A percentile compares a stretch with the other conserved stretches of the same genome.
phyloP scores from a whole-genome alignment of 208 protist genomes.

The Crithidia thermophila region DNA sequence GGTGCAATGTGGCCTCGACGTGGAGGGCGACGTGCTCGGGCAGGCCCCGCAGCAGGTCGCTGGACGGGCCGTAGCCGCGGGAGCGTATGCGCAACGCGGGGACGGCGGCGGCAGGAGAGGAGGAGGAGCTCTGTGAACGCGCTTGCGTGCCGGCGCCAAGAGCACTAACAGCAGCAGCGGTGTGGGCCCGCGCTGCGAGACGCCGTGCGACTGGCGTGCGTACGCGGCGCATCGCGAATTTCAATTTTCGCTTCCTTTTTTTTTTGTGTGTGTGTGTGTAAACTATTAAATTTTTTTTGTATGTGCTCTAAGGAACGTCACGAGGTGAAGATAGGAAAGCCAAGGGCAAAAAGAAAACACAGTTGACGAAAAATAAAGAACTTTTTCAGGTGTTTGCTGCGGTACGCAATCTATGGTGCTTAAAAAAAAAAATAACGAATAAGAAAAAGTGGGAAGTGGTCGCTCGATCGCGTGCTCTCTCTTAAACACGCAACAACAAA shows the following conservation, averaged over 20 bases:
- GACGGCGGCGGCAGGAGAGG: slow-evolving; percentile 1
- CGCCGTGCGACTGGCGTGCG: slow-evolving; percentile 20
- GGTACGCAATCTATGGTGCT: too few relatives aligned
- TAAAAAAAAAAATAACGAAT: too few relatives aligned
- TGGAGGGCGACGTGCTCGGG: slow-evolving; percentile 38
- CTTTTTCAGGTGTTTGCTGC: too few relatives aligned
- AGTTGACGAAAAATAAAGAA: too few relatives aligned
- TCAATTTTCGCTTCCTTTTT: not conserved
- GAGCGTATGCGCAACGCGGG: slow-evolving; percentile 49
- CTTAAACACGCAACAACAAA: too few relatives aligned
- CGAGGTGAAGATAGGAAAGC: too few relatives aligned
- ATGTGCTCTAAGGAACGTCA: too few relatives aligned
- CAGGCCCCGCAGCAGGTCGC: slow-evolving; percentile 66
- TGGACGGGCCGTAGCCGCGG: slow-evolving; percentile 74
- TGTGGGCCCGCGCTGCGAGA: slow-evolving; percentile 3
- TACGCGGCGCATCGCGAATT: slow-evolving; percentile 21
- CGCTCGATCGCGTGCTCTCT: too few relatives aligned
- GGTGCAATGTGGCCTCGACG: slow-evolving; percentile 75
- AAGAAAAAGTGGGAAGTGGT: too few relatives aligned
- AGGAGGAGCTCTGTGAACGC: slow-evolving; percentile 16
- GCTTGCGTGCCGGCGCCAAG: slow-evolving; percentile 2
- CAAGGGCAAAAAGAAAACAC: too few relatives aligned
- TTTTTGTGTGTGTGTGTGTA: not conserved
- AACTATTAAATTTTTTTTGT: too few relatives aligned
- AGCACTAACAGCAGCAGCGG: not conserved